These are phyloP conservation scores for Termitomyces sp. DNA, from an alignment of 768 basidiomycete genomes.

Conservation along the genomic window DNA sequence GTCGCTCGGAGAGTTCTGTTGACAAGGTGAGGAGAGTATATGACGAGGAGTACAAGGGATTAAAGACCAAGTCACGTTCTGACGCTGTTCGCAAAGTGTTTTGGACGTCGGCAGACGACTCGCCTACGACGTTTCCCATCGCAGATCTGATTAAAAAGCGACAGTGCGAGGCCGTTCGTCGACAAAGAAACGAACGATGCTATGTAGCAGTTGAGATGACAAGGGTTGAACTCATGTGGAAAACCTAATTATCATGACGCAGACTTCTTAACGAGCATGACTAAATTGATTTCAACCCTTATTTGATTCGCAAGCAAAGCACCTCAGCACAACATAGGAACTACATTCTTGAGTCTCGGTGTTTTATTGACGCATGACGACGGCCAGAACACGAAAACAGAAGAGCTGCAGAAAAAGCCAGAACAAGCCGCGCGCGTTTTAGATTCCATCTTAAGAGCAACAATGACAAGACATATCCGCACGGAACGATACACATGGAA, in stretches of 20 bases:
- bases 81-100: background rate
- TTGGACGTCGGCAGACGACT: constrained; percentile 1
- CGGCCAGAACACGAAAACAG: too few relatives aligned
- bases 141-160: background rate
- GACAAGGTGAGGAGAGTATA: background rate
- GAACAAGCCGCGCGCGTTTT: background rate
- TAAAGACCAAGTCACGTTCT: background rate
- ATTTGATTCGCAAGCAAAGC: background rate
- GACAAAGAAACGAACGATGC: background rate
- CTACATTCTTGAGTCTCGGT: background rate
- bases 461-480: background rate
- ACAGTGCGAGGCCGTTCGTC: too few relatives aligned
- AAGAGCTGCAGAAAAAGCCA: background rate
- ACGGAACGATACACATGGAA: background rate
- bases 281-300: background rate
- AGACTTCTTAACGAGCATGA: background rate
- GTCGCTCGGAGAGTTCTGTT: background rate
- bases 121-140: constrained; percentile 12
- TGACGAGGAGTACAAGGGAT: background rate
- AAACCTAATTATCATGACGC: too few relatives aligned
- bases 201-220: constrained; percentile 5
- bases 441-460: too few relatives aligned
- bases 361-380: background rate
- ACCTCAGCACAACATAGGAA: background rate
- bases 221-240: too few relatives aligned